Conservation (phyloP, 345 rosid genomes). For the Lenwebbia sp. region DNA sequence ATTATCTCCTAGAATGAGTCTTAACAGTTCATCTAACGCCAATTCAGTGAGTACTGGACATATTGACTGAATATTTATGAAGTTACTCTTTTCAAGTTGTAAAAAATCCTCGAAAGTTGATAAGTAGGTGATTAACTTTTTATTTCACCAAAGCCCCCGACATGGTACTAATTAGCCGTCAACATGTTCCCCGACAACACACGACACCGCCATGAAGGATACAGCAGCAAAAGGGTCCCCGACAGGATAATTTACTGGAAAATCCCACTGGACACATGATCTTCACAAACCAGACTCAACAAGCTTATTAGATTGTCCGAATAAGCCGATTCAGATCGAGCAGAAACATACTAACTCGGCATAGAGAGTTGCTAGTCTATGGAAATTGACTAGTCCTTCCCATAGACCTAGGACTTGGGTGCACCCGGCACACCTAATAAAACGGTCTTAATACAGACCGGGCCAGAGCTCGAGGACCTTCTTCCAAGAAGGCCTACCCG, state of each 20-base stretch:
- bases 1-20: background rate
- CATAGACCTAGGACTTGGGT: no score
- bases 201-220: background rate
- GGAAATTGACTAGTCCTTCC: no score
- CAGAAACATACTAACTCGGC: background rate
- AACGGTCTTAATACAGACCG: no score
- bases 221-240: background rate
- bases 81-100: no score
- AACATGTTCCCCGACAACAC: background rate
- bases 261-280: no score
- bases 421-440: no score
- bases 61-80: no score
- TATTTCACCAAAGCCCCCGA: background rate
- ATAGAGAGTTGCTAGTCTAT: background rate
- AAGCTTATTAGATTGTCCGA: background rate
- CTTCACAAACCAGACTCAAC: background rate
- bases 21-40: background rate
- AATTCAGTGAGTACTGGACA: background rate
- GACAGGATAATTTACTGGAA: background rate
- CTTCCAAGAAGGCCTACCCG: no score
- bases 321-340: background rate
- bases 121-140: background rate
- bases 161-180: background rate
- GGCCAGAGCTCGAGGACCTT: no score
- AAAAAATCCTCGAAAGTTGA: background rate